These are phyloP conservation scores for Pleurotus pulmonarius DNA, from an alignment of 768 basidiomycete genomes.

Conservation along the genomic window DNA sequence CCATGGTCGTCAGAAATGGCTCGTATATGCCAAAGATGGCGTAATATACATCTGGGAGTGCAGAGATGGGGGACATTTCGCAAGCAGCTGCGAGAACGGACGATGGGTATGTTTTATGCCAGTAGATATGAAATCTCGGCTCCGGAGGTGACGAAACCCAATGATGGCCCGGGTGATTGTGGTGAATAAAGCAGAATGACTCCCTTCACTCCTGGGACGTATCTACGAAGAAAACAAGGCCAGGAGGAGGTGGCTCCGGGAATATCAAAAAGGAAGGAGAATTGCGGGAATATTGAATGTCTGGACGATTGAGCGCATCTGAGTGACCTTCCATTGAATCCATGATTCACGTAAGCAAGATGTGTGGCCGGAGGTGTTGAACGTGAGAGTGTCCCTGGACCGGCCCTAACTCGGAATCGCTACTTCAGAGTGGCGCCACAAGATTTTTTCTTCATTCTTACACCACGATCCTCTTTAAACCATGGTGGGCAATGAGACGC, in stretches of 20 bases:
- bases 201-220: neutral
- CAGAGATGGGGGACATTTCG: constrained; percentile 47
- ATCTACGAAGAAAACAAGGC: neutral
- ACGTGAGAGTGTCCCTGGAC: constrained; percentile 12
- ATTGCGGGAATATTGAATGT: neutral
- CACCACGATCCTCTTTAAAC: constrained; percentile 58
- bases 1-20: constrained; percentile 59
- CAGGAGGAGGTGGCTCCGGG: neutral
- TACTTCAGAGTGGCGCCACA: constrained; percentile 16
- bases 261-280: neutral
- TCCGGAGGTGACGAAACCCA: constrained; percentile 5
- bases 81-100: constrained; percentile 7
- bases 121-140: constrained; percentile 14
- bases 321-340: neutral
- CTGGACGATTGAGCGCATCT: neutral
- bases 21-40: constrained; percentile 73
- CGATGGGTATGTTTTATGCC: neutral
- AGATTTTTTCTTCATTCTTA: constrained; percentile 34
- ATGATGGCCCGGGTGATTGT: neutral
- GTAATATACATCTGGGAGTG: constrained; percentile 72
- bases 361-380: neutral
- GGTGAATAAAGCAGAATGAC: neutral
- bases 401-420: constrained; percentile 33
- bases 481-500: constrained; percentile 55
- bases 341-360: neutral